Evolutionary conservation across 768 basidiomycete genomes (phyloP), one percentile per base, ranked within the genome.

Genomic region (Amanita fuliginea): DNA sequence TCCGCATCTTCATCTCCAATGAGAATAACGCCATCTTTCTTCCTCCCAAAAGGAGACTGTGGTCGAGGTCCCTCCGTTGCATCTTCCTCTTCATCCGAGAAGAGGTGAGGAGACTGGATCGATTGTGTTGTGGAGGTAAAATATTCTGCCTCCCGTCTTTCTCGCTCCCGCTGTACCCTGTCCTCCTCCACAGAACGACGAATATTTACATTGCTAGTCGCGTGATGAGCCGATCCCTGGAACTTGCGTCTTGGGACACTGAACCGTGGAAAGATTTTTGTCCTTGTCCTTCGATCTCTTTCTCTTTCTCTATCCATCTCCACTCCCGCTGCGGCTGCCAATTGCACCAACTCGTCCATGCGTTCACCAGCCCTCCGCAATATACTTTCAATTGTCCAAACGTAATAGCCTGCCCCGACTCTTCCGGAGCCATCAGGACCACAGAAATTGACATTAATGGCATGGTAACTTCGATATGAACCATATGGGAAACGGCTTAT

Each of bases 341-440:
- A 32, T 14, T 41, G 46, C n/a, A 44, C 46, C 30, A 51, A 40
- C 41, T 54, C 51, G 6, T 67, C 65, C 60, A 78, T 72, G 35
- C 68, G 60, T 22, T 65, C 64, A 53, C 64, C 61, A 8, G 70
- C 67, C 32, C 65, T 71, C 14, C 78, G 68, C 52, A 82, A 67
- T 65, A 72, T 73, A 55, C 71, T 76, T 28, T 72, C 66, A 22
- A 75, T 61, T n/a, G 75, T 66, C 79, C 80, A 81, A 3, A 73
- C 57, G 26, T 70, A 73, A 54, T 77, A 81, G 3, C 71, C 72
- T 18, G 68, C 69, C 49, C 53, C 51, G 55, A 46, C 41, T 43
- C 54, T 19, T 37, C 48, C 46, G 51, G 49, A 8, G 46, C 28
- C 18, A 39, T 55, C 26, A 52, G 56, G 34, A 62, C 54, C 55